These are phyloP conservation scores for Actinomortierella wolfii DNA, from an alignment of 371 early-diverging fungal genomes.

Conservation along the genomic window DNA sequence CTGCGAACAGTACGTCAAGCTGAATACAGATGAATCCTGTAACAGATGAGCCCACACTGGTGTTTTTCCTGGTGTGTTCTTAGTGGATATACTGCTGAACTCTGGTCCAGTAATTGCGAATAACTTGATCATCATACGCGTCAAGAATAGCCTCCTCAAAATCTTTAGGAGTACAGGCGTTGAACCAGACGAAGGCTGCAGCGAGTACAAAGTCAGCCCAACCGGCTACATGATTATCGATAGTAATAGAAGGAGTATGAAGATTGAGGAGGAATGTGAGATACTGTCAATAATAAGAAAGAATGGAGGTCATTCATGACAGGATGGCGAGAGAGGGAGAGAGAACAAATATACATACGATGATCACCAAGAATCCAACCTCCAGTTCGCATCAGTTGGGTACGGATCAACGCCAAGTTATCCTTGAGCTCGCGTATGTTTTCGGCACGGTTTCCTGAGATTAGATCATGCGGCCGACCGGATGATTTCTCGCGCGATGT, in stretches of 20 bases:
- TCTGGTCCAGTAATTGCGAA: conserved; percentile 30
- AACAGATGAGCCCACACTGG: too few relatives aligned
- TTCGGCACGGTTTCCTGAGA: neutral
- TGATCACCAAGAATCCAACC: neutral
- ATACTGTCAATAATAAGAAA: neutral
- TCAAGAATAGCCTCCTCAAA: conserved; percentile 39
- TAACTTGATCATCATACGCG: conserved; percentile 31
- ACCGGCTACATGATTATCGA: neutral
- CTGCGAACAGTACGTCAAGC: too few relatives aligned
- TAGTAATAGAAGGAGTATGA: neutral
- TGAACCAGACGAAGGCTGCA: conserved; percentile 13
- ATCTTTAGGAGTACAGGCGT: conserved; percentile 29
- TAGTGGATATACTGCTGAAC: conserved; percentile 28
- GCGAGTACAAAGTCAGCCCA: neutral
- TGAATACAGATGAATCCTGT: too few relatives aligned
- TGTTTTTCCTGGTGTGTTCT: too few relatives aligned
- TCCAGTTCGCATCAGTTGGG: neutral
- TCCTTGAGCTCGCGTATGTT: neutral
- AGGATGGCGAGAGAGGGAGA: neutral
- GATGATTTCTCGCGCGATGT: conserved; percentile 16
- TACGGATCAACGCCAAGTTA: neutral
- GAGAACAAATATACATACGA: conserved; percentile 3
- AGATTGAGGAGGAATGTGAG: neutral
- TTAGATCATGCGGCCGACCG: conserved; percentile 1
- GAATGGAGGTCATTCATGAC: neutral